Evolutionary conservation across 805 yeast species (phyloP), one percentile per base, ranked within the genome.

Genomic region (Starmerella stigmatis): DNA sequence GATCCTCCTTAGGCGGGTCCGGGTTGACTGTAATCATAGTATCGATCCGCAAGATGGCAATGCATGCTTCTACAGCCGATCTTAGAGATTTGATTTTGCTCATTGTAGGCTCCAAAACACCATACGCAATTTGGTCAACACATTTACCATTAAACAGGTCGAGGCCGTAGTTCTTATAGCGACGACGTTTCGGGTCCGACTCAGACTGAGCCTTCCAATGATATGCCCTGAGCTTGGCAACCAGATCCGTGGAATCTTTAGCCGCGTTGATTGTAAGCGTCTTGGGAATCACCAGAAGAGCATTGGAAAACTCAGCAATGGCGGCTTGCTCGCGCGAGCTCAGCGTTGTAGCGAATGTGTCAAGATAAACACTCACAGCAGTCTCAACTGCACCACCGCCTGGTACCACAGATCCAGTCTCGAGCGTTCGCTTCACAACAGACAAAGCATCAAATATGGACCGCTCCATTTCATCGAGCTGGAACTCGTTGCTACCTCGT

Each of bases 301-400:
- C 88, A 53, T 74, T 74, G 29, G 98, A 96, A 71, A 92, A 92
- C 68, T 89, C 98, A 1, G 96, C 94, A 67, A 92, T 92, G 15
- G 98, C 97, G 59, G 92, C 74, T 65, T 92, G 98, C 65, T 92
- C 98, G 60, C 98, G 78, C 16, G 96, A 85, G 3, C 97, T 96
- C 42, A 92, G 89, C 1, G 97, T 86, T 8, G 97, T 92, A 41
- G 98, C 98, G 65, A 92, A 92, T 63, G 85, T 89, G 65, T 92
- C 98, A 62, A 92, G 71, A 64, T 85, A 92, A 43, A 92, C 86
- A 68, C 86, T 88, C 60, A 92, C 73, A 2, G 97, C 97, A 42
- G 94, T 74, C 68, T 92, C 99, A 28, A 92, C 98, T n/a, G 94
- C 94, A 50, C 99, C 99, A 54, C 99, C 99, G 50, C 99, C 99